phyloP scores from a whole-genome alignment of 2,329 filamentous ascomycete species.

The Penicillium decumbens region DNA sequence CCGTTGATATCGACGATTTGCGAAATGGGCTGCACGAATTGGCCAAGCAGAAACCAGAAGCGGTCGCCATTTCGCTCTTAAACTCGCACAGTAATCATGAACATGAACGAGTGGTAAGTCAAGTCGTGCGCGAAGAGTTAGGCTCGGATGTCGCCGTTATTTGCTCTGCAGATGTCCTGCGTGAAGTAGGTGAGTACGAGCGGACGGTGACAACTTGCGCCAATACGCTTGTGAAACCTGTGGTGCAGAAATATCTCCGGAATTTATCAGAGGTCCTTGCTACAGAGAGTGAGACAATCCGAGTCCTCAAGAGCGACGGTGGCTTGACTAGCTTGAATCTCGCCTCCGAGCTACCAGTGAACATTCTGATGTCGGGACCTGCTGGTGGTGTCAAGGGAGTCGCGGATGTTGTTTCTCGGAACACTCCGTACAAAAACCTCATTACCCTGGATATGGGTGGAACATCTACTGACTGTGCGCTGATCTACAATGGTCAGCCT shows the following conservation, averaged over 20 bases:
- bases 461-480: slow-evolving; percentile 48
- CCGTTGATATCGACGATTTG: slow-evolving; percentile 40
- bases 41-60: slow-evolving; percentile 41
- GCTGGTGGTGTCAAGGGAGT: slow-evolving; percentile 50
- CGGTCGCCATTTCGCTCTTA: slow-evolving; percentile 46
- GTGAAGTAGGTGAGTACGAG: slow-evolving; percentile 49
- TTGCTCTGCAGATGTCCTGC: slow-evolving; percentile 45
- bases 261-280: slow-evolving; percentile 40
- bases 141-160: slow-evolving; percentile 43
- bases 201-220: slow-evolving; percentile 47
- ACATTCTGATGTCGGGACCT: slow-evolving; percentile 48
- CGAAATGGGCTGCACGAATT: slow-evolving; percentile 37
- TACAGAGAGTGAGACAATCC: slow-evolving; percentile 43
- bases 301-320: slow-evolving; percentile 49
- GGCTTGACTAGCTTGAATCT: slow-evolving; percentile 45
- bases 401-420: slow-evolving; percentile 44
- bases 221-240: slow-evolving; percentile 48
- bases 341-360: slow-evolving; percentile 47
- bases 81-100: slow-evolving; percentile 46
- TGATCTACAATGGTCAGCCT: slow-evolving; percentile 43
- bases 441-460: slow-evolving; percentile 52
- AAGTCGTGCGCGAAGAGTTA: slow-evolving; percentile 42
- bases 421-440: slow-evolving; percentile 47
- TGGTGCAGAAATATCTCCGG: slow-evolving; percentile 46
- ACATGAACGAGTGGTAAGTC: slow-evolving; percentile 41